Evolutionary conservation across 2,329 filamentous ascomycete species (phyloP), one percentile per base, ranked within the genome.

Genomic region (Ilyonectria mors-panacis): DNA sequence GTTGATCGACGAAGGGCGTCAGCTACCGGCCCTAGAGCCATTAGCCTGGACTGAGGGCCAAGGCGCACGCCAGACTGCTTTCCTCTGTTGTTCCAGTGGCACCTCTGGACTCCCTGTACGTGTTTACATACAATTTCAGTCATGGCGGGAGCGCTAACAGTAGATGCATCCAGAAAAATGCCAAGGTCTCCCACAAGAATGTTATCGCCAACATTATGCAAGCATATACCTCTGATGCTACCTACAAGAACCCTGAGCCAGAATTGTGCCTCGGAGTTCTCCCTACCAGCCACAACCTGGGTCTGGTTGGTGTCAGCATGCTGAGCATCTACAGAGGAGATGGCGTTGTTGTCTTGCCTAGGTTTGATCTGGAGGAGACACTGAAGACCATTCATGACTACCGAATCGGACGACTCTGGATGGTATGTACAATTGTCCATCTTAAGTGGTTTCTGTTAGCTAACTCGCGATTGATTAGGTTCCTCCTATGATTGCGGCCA

Each of bases 21-120:
- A 55, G 39, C 19, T 62, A 4, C 59, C 59, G 10, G 28, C 50
- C 30, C 50, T 62, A 39, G 59, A 62, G 30, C 39, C 59, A 9
- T n/a, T 62, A 10, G 19, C 48, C 8, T 62, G 59, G 59, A 54
- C 39, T 21, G 50, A 54, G 13, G 59, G 59, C 28, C 59, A 62
- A 39, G 59, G 59, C 7, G 59, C 50, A 26, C 59, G 59, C 39
- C 59, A 62, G 30, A 62, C 59, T 37, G 59, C 59, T 35, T 62
- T 62, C 28, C 59, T 62, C 13, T 62, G 59, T 19, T 62, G 59
- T 17, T 62, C 59, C 13, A 62, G 59, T 39, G 59, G 59, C 17
- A 62, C 59, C 5, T 62, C 59, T 48, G 59, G 59, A n/a, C 59
- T 62, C n/a, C 59, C 59, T 6, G 59, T 62, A 55, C 21, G 59